Conservation (phyloP, 1,284 basidiomycete genomes). For the Malassezia globosa region DNA sequence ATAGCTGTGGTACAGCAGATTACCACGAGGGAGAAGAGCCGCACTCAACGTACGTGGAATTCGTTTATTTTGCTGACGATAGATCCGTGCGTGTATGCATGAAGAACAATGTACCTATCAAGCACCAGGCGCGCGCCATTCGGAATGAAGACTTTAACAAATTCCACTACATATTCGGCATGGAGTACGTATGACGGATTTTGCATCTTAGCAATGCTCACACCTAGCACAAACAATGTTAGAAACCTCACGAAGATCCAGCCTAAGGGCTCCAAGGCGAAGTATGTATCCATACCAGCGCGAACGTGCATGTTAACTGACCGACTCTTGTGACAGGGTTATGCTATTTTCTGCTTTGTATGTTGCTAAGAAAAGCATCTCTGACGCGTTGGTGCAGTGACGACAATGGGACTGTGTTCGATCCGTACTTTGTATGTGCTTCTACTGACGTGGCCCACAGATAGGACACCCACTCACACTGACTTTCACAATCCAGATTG, state of each 20-base stretch:
- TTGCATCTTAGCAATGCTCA: background rate
- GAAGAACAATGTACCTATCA: constrained; percentile 48
- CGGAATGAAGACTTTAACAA: constrained; percentile 42
- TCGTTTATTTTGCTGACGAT: constrained; percentile 30
- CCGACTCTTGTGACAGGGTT: constrained; percentile 3
- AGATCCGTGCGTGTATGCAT: constrained; percentile 49
- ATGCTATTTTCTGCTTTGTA: constrained; percentile 14
- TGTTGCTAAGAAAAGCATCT: no score
- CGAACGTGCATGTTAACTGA: no score
- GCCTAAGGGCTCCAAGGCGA: constrained; percentile 32
- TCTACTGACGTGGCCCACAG: no score
- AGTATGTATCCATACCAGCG: no score
- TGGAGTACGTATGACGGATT: no score
- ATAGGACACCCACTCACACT: no score
- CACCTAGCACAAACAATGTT: constrained; percentile 42
- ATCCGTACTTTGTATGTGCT: constrained; percentile 18
- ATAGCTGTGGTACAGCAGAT: constrained; percentile 36
- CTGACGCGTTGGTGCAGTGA: no score
- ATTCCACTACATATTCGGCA: constrained; percentile 51
- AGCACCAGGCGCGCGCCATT: constrained; percentile 48
- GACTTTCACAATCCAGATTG: constrained; percentile 7
- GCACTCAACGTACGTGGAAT: constrained; percentile 24
- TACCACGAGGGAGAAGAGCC: constrained; percentile 41
- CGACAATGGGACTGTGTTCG: constrained; percentile 14
- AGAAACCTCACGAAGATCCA: constrained; percentile 45